Evolutionary conservation across 306 rosid genomes (phyloP), one percentile per base, ranked within the genome.

Genomic region (Boehmeria nivea): DNA sequence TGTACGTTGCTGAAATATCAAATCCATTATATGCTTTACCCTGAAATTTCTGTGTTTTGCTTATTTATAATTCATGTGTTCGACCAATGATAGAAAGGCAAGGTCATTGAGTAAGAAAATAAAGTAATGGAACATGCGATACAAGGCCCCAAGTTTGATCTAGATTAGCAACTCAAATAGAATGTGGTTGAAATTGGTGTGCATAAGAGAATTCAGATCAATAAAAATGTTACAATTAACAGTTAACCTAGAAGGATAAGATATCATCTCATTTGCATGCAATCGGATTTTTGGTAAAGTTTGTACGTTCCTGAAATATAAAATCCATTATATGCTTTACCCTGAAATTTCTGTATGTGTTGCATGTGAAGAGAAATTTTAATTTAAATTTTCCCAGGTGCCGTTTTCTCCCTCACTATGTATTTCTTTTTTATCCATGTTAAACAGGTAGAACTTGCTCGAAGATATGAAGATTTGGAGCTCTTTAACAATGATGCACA

Each of bases 371-470:
- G n/a, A n/a, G n/a, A n/a, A n/a, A n/a, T n/a, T n/a, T n/a, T n/a
- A n/a, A n/a, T n/a, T 20, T 31, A 10, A 15, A 12, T 27, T 24
- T 24, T 50, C 19, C 43, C 24, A 24, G 13, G 15, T 62, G 21
- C 25, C 33, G 39, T 44, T 26, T 27, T 68, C 54, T 27, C 59
- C 28, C 44, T 50, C 61, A 43, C 40, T 57, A 64, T 62, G n/a
- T 38, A 54, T 61, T 39, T 55, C 45, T 63, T 36, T 65, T 19
- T 66, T 20, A 54, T 64, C 49, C 58, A 19, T 60, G 60, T 66
- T 79, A 51, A 48, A 66, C 73, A 90, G 97, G 86, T 73, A 51
- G 98, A 90, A 67, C 83, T 90, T 70, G 95, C 86, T 50, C 83
- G 85, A n/a, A 72, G 40, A 60, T 60, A 55, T 61, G 95, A 90